Evolutionary conservation across 108 stramenopile genomes (phyloP).

Genomic region (Parmales sp.): DNA sequence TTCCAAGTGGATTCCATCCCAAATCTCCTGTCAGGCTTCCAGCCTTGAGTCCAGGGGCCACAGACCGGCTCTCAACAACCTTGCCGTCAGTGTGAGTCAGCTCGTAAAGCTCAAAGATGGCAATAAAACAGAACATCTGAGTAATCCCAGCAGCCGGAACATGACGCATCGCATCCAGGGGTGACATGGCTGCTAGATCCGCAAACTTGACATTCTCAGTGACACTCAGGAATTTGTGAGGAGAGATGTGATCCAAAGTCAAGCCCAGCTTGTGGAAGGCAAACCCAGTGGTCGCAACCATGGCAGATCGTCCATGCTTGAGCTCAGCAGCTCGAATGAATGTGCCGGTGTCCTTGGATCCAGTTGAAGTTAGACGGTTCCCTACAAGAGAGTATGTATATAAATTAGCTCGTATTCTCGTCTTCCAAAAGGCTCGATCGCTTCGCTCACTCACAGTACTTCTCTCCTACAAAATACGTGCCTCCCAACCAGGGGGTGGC

Average conservation of each 20-base stretch:
- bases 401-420: too few species aligned
- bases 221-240: constrained; percentile 45
- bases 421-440: too few species aligned
- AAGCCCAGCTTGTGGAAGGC: constrained; percentile 49
- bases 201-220: constrained; percentile 46
- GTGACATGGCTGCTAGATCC: constrained; percentile 50
- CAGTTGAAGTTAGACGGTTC: too few species aligned
- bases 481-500: constrained; percentile 37
- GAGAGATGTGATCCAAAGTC: constrained; percentile 48
- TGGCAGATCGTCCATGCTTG: constrained; percentile 57
- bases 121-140: constrained; percentile 51
- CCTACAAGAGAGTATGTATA: too few species aligned
- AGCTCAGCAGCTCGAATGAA: constrained; percentile 53
- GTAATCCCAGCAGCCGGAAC: constrained; percentile 41
- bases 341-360: constrained; percentile 42
- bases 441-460: constrained; percentile 50
- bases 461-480: constrained; percentile 42
- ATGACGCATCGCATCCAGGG: constrained; percentile 41
- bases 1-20: constrained; percentile 46
- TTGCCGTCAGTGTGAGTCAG: constrained; percentile 48
- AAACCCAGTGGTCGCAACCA: constrained; percentile 50
- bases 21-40: constrained; percentile 47
- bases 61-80: constrained; percentile 28
- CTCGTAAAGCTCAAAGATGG: constrained; percentile 46
- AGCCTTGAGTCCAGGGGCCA: constrained; percentile 45